Evolutionary conservation across 305 asterid genomes (phyloP).

Genomic region (Fraxinus xanthoxyloides): DNA sequence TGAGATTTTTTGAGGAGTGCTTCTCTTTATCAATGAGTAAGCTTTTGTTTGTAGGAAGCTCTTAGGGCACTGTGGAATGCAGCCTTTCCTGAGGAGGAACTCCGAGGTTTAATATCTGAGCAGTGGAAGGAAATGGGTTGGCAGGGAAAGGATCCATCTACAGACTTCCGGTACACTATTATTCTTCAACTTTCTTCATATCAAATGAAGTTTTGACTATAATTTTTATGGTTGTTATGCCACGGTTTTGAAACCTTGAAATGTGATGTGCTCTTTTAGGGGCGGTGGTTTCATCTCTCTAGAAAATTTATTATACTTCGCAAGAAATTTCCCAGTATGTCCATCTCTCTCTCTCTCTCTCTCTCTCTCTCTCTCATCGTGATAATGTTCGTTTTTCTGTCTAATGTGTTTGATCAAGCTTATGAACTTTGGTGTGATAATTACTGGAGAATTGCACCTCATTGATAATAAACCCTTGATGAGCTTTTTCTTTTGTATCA

Average conservation of each 20-base stretch:
- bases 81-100: constrained; percentile 83
- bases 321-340: constrained; percentile 80
- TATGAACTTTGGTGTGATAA: neutral
- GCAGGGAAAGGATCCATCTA: constrained; percentile 99
- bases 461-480: neutral
- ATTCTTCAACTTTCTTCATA: constrained; percentile 2
- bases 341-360: neutral
- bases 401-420: neutral
- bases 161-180: constrained; percentile 79
- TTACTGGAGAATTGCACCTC: neutral
- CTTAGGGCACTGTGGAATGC: constrained; percentile 81
- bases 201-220: constrained; percentile 20
- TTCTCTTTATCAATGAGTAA: constrained; percentile 17
- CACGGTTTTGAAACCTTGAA: constrained; percentile 10
- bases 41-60: constrained; percentile 60
- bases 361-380: neutral
- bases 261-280: constrained; percentile 42
- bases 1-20: neutral
- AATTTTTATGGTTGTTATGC: neutral
- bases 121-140: constrained; percentile 99
- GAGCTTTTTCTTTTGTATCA: neutral
- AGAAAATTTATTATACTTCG: constrained; percentile 89
- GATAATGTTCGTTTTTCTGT: neutral
- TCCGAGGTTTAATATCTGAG: constrained; percentile 78
- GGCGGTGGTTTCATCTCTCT: constrained; percentile 97